A percentile compares a stretch with the other conserved stretches of the same genome.
Evolutionary conservation across 495 filamentous ascomycete species (phyloP).

Genomic region (Xylaria scruposa): DNA sequence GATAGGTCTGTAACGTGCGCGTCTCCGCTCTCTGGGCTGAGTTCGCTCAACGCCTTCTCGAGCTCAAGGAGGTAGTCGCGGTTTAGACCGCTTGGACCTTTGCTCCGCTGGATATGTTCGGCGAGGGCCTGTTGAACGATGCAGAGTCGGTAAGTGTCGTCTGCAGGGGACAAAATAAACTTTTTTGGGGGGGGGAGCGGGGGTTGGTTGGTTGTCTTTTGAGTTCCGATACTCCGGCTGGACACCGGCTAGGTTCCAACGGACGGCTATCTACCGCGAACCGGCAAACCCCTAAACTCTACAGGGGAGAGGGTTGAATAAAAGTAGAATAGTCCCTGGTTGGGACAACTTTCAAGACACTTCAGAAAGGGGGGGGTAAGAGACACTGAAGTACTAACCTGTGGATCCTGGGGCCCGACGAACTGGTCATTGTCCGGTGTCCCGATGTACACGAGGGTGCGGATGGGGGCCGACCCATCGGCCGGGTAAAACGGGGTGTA

Average conservation of each 20-base stretch:
- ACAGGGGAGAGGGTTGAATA: too few species aligned
- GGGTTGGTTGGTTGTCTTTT: too few species aligned
- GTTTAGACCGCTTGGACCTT: conserved; percentile 89
- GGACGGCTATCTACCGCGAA: too few species aligned
- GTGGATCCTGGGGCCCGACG: conserved; percentile 76
- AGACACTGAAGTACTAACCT: not conserved
- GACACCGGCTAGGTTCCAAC: too few species aligned
- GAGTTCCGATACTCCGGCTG: too few species aligned
- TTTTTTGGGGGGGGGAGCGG: too few species aligned
- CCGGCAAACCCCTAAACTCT: too few species aligned
- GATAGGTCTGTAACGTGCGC: conserved; percentile 75
- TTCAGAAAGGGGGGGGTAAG: not conserved
- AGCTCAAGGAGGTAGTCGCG: conserved; percentile 87
- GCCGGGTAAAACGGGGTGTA: conserved; percentile 80
- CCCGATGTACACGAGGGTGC: conserved; percentile 88
- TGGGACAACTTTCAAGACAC: not conserved
- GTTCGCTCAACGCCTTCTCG: conserved; percentile 74
- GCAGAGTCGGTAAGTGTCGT: not conserved
- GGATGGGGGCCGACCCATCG: conserved; percentile 47
- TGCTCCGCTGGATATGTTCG: conserved; percentile 76
- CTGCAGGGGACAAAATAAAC: too few species aligned
- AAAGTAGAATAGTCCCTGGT: not conserved
- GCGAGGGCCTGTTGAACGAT: conserved; percentile 68
- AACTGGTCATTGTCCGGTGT: conserved; percentile 95
- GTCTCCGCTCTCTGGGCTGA: conserved; percentile 83